A percentile compares a stretch with the other conserved stretches of the same genome.
phyloP scores from a whole-genome alignment of 768 basidiomycete genomes.

The Panaeolus papilionaceus region DNA sequence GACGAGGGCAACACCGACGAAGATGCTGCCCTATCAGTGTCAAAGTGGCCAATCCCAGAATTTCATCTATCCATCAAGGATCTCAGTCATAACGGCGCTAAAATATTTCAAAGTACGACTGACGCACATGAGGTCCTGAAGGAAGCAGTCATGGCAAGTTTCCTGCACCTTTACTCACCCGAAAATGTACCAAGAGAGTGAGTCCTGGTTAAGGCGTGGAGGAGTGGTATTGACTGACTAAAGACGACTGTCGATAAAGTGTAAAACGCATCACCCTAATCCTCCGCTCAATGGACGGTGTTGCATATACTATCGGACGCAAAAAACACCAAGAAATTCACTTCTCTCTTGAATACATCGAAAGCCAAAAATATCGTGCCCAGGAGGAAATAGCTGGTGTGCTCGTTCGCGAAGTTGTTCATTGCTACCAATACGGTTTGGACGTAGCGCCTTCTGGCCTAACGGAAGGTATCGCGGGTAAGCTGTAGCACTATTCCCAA shows the following conservation, averaged over 20 bases:
- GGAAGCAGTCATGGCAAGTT: constrained; percentile 56
- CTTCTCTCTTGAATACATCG: constrained; percentile 71
- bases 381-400: constrained; percentile 74
- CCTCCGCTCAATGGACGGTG: constrained; percentile 69
- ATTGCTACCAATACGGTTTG: constrained; percentile 69
- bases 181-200: constrained; percentile 45
- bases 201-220: constrained; percentile 16
- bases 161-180: constrained; percentile 49
- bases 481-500: not conserved
- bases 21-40: not conserved
- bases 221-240: not conserved
- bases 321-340: constrained; percentile 73
- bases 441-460: not conserved
- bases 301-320: constrained; percentile 70
- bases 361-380: constrained; percentile 44
- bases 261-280: constrained; percentile 62
- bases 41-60: constrained; percentile 59
- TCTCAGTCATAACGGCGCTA: constrained; percentile 61
- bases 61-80: constrained; percentile 64
- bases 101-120: constrained; percentile 59
- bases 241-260: constrained; percentile 35
- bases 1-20: too few relatives aligned
- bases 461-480: constrained; percentile 1
- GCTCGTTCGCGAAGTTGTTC: constrained; percentile 77
- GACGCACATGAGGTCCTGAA: constrained; percentile 46